Evolutionary conservation across 148 eudicot genomes (phyloP), one percentile per base, ranked within the genome.

Genomic region (Euryodendron excelsum): DNA sequence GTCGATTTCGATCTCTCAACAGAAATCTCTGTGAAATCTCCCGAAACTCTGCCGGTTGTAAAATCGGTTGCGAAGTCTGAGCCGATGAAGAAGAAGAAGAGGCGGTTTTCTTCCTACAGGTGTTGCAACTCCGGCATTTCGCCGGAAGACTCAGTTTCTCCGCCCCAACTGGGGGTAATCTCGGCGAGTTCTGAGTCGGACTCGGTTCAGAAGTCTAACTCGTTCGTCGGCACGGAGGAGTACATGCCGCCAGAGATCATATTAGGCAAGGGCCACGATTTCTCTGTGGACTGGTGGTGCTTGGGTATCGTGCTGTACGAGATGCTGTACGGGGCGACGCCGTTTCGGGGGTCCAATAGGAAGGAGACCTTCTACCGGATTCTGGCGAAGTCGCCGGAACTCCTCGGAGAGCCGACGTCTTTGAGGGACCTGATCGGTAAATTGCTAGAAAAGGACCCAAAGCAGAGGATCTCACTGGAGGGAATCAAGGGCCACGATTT

Each of bases 221-320:
- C 97, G 80, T 92, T 94, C 75, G 98, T 94, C 2, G 98, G 98
- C 1, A 94, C 98, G 27, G 98, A 92, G 80, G 98, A 94, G 61
- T 94, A 94, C 87, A 90, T 94, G 81, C 91, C 98, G 28, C 97
- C 98, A 5, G 97, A 92, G 84, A 83, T 94, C 30, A 85, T 94
- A 0, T 50, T 69, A 62, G 92, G 91, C 37, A 80, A 88, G 39
- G 97, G 97, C 39, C 98, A 94, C 79, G 93, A 91, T 23, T 90
- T 87, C 76, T 67, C 90, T 27, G 95, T 91, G 9, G 97, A 94
- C 80, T 92, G 90, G 91, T 94, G 98, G 98, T 87, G 91, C 56
- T 56, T 87, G 4, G 97, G 98, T 0, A 80, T 92, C 36, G 88
- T 92, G 48, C 59, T 94, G 15, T 78, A 94, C 48, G 97, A 92